These are phyloP conservation scores for Penium margaritaceum DNA, from an alignment of 139 green algal species.

Conservation along the genomic window DNA sequence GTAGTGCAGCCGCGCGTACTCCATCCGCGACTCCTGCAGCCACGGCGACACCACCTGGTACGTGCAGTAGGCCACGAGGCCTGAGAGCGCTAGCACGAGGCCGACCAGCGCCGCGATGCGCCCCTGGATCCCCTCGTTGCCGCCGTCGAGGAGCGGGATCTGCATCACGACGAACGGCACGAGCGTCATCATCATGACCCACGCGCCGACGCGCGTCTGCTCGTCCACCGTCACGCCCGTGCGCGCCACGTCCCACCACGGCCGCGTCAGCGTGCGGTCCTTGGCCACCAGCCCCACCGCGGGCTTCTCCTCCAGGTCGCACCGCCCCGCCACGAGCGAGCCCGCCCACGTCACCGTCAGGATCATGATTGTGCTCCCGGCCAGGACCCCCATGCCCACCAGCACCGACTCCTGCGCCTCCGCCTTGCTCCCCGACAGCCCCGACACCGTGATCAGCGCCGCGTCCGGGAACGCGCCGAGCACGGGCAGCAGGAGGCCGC, in stretches of 20 bases:
- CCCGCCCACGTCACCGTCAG: constrained; percentile 59
- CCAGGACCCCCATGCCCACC: constrained; percentile 57
- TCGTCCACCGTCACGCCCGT: constrained; percentile 45
- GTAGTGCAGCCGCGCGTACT: constrained; percentile 36
- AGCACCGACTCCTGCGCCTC: constrained; percentile 43
- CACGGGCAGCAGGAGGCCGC: constrained; percentile 40
- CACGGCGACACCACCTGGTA: constrained; percentile 50
- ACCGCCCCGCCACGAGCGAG: constrained; percentile 47
- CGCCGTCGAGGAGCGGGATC: constrained; percentile 36
- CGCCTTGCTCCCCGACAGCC: constrained; percentile 27
- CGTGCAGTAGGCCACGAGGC: constrained; percentile 49
- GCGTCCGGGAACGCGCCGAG: constrained; percentile 42
- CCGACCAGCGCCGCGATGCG: constrained; percentile 8
- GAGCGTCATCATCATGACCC: constrained; percentile 46
- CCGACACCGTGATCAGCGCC: constrained; percentile 34
- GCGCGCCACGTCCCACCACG: neutral
- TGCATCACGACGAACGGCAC: constrained; percentile 41
- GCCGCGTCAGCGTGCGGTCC: constrained; percentile 45
- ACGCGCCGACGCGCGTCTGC: constrained; percentile 47
- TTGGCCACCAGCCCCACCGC: constrained; percentile 12
- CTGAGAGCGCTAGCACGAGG: constrained; percentile 31
- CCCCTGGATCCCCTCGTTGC: neutral
- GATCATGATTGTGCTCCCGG: constrained; percentile 58
- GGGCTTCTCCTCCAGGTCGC: constrained; percentile 49
- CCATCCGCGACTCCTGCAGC: constrained; percentile 53